phyloP scores from a whole-genome alignment of 352 stramenopile species.

The Thraustochytrium sp. region DNA sequence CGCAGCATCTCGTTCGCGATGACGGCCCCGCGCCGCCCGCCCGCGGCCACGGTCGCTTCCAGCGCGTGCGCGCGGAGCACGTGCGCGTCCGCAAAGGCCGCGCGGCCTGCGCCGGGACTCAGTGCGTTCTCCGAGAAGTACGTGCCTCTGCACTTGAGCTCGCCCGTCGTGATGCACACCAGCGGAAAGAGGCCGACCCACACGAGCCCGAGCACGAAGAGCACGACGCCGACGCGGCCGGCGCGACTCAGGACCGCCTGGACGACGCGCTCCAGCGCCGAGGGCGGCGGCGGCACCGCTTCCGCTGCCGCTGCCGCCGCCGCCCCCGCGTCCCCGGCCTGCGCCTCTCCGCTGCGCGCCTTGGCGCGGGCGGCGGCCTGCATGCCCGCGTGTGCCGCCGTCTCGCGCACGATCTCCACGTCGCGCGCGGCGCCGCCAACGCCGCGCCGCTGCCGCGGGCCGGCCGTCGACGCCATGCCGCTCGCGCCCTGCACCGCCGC shows the following conservation, averaged over 20 bases:
- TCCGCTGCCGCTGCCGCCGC: neutral
- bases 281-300: too few species aligned
- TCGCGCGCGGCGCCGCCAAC: too few species aligned
- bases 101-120: neutral
- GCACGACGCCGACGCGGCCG: neutral
- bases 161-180: constrained; percentile 67
- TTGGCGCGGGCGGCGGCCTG: too few species aligned
- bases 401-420: too few species aligned
- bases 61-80: neutral
- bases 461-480: too few species aligned
- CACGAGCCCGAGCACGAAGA: constrained; percentile 56
- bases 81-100: neutral
- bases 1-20: neutral
- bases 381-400: too few species aligned
- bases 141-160: constrained; percentile 69
- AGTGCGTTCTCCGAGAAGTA: constrained; percentile 80
- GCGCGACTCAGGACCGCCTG: neutral
- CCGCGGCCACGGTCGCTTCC: neutral
- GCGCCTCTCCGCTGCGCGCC: too few species aligned
- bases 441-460: too few species aligned
- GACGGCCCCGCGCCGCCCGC: neutral
- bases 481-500: neutral
- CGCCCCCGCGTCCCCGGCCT: neutral
- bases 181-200: constrained; percentile 70
- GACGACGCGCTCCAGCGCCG: neutral